A percentile compares a stretch with the other conserved stretches of the same genome.
Evolutionary conservation across 2,329 filamentous ascomycete species (phyloP).

Genomic region (Trichoderma aggressivum): DNA sequence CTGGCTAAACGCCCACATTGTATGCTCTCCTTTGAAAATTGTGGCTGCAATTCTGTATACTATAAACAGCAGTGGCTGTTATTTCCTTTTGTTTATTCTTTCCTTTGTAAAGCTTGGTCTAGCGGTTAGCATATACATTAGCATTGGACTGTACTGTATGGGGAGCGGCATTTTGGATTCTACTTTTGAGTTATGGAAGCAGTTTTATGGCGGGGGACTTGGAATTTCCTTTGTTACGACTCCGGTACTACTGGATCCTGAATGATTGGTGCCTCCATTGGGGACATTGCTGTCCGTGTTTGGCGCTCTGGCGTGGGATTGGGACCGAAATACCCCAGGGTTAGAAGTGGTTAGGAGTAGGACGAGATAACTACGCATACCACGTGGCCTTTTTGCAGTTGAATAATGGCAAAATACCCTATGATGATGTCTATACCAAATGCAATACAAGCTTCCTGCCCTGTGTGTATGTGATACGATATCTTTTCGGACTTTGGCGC

Average conservation of each 20-base stretch:
- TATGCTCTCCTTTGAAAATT: not conserved
- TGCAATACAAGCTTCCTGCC: not conserved
- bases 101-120: not conserved
- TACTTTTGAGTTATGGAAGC: not conserved
- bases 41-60: not conserved
- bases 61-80: not conserved
- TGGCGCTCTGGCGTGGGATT: slow-evolving; percentile 8
- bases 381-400: not conserved
- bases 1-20: not conserved
- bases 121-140: slow-evolving; percentile 12
- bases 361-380: not conserved
- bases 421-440: not conserved
- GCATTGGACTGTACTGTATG: slow-evolving; percentile 10
- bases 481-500: not conserved
- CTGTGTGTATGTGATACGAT: not conserved
- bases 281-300: slow-evolving; percentile 10
- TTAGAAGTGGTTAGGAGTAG: not conserved
- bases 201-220: not conserved
- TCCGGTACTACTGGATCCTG: not conserved
- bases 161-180: not conserved
- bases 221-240: not conserved
- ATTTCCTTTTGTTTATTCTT: not conserved
- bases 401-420: not conserved
- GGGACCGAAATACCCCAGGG: slow-evolving; percentile 12
- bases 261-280: not conserved